These are phyloP conservation scores for Arthrobotrys musiformis DNA, from an alignment of 2,329 filamentous ascomycete genomes.

Conservation along the genomic window DNA sequence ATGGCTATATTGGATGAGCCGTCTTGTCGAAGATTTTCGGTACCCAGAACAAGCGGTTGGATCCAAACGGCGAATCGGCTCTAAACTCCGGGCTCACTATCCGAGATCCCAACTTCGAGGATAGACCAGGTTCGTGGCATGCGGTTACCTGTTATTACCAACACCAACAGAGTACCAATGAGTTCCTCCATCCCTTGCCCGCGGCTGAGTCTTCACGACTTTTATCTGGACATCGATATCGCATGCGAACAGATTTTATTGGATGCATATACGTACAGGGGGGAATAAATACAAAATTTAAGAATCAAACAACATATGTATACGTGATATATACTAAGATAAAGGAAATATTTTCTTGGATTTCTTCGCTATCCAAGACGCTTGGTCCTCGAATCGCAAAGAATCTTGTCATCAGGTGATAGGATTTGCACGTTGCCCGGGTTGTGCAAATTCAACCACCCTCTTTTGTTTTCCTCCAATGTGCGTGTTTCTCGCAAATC, in stretches of 20 bases:
- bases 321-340: constrained; percentile 25
- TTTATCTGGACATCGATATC: not conserved
- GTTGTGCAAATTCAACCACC: constrained; percentile 32
- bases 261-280: constrained; percentile 36
- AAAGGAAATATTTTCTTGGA: constrained; percentile 11
- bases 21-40: not conserved
- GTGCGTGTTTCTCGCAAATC: not conserved
- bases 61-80: too few species aligned
- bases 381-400: constrained; percentile 12
- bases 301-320: constrained; percentile 22
- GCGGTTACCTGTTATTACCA: not conserved
- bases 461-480: not conserved
- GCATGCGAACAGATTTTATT: constrained; percentile 48
- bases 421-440: constrained; percentile 30
- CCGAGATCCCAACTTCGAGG: not conserved
- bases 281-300: constrained; percentile 25
- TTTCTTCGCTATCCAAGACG: constrained; percentile 9
- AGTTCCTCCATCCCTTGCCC: not conserved
- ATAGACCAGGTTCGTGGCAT: not conserved
- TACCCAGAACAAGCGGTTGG: not conserved
- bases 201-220: constrained; percentile 8
- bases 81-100: not conserved
- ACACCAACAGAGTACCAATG: not conserved
- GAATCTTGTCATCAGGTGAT: constrained; percentile 2
- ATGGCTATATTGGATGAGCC: not conserved